Conservation (phyloP, 176 grass and related monocot species). For the Rhynchospora pubera region DNA sequence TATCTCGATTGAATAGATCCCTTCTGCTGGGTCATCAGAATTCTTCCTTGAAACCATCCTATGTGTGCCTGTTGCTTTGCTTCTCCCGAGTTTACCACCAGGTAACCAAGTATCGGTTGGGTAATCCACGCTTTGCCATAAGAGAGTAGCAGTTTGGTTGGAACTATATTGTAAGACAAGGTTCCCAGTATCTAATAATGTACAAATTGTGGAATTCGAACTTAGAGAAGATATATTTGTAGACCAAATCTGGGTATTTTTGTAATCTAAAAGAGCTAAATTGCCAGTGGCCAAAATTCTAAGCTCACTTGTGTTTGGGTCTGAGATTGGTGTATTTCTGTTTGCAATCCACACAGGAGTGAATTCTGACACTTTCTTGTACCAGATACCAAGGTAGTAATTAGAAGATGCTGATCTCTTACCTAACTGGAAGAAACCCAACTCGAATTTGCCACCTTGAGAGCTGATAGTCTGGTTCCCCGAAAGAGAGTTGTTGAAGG, state of each 20-base stretch:
- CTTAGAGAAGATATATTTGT: not conserved
- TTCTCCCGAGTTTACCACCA: constrained; percentile 17
- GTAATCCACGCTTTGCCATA: constrained; percentile 40
- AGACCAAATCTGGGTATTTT: constrained; percentile 18
- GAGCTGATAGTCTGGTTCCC: not conserved
- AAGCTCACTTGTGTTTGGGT: constrained; percentile 18
- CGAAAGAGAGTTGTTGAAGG: not conserved
- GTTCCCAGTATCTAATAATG: constrained; percentile 35
- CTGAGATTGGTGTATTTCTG: constrained; percentile 13
- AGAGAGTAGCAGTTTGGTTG: not conserved
- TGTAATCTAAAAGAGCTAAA: constrained; percentile 20
- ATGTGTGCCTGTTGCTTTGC: not conserved
- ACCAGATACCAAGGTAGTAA: constrained; percentile 48
- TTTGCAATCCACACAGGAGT: constrained; percentile 41
- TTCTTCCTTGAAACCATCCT: constrained; percentile 15
- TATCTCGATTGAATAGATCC: constrained; percentile 18
- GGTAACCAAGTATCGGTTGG: constrained; percentile 37
- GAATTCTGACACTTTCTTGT: constrained; percentile 26
- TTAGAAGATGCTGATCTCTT: not conserved
- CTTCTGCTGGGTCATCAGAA: constrained; percentile 23
- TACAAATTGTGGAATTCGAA: constrained; percentile 8
- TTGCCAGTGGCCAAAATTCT: constrained; percentile 34
- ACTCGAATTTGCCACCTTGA: constrained; percentile 1
- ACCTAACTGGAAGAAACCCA: not conserved
- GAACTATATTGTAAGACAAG: constrained; percentile 15